Conservation (phyloP, 306 rosid species). For the Dalbergia cochinchinensis region DNA sequence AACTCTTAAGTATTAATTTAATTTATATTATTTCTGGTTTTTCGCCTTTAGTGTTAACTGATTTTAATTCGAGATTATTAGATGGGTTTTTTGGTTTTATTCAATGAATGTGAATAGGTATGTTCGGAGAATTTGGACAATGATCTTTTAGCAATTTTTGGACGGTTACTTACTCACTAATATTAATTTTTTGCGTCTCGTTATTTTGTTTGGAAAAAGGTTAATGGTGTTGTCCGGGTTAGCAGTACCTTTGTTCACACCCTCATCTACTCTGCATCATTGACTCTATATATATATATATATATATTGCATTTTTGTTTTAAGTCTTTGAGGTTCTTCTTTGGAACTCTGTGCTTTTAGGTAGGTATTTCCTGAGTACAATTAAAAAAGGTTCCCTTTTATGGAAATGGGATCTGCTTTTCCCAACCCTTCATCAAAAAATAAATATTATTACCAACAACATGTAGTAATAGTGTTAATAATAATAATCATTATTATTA, state of each 20-base stretch:
- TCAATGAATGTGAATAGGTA: conserved; percentile 28
- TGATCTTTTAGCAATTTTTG: conserved; percentile 11
- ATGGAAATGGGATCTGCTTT: conserved; percentile 87
- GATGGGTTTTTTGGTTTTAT: conserved; percentile 33
- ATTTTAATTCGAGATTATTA: conserved; percentile 38
- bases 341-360: conserved; percentile 86
- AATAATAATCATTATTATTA: conserved; percentile 20
- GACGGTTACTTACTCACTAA: conserved; percentile 16
- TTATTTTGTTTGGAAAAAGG: conserved; percentile 58
- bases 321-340: conserved; percentile 70
- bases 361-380: conserved; percentile 82
- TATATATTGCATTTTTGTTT: not conserved
- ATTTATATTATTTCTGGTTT: conserved; percentile 28
- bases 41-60: conserved; percentile 22
- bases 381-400: conserved; percentile 68
- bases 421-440: conserved; percentile 59
- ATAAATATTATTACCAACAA: conserved; percentile 3
- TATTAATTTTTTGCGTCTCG: conserved; percentile 12
- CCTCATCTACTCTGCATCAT: conserved; percentile 80
- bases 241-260: conserved; percentile 58
- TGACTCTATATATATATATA: conserved; percentile 39
- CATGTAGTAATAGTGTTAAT: conserved; percentile 7
- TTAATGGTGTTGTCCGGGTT: conserved; percentile 68
- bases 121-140: not conserved
- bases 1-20: conserved; percentile 26